Base-by-base conservation (phyloP, 2,329 filamentous ascomycete species). In the Cladophialophora yegresii region DNA sequence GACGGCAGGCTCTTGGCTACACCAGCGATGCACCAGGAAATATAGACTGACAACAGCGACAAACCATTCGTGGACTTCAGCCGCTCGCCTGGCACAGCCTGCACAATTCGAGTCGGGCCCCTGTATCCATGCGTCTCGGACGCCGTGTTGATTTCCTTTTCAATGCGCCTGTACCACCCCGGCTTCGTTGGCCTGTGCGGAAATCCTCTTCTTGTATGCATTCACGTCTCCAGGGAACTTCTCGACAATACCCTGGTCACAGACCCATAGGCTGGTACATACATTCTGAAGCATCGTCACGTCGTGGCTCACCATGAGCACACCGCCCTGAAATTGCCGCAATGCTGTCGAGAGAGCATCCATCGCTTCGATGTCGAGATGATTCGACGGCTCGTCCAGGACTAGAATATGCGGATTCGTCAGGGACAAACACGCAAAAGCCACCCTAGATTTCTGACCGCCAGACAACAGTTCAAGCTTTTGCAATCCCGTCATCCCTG, bases 301-400 rank as follows among this genome's bases (percentile, higher is more conserved):
- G 76, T 99, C 95, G 89, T 99, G 95, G 74, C 91, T 96, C 63
- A 99, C 95, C 92, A 99, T 98, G 73, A 99, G 82, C 62, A 99
- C 93, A 76, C 95, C 95, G 67, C 95, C 95, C 79, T 96, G 85
- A 80, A 98, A 99, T 69, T 88, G 86, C 71, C 87, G 85, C 71
- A 99, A 82, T 16, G 95, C 95, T 32, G 89, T 87, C 4, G 91
- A 89, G 58, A 99, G 82, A 10, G 95, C 93, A 77, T 99, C 95
- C 95, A 99, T 97, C 69, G 95, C 95, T 78, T 99, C 95, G 72
- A 99, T 98, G 86, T 99, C 95, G 73, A 99, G 82, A 78, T 99
- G 95, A 82, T 99, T 99, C 69, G 92, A 96, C 76, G 95, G 95
- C 79, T 99, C 95, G 84, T 99, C 95, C 57, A 99, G 90, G 66